Base-by-base conservation (phyloP, 2,329 filamentous ascomycete genomes). In the Sarocladium brachiariae region DNA sequence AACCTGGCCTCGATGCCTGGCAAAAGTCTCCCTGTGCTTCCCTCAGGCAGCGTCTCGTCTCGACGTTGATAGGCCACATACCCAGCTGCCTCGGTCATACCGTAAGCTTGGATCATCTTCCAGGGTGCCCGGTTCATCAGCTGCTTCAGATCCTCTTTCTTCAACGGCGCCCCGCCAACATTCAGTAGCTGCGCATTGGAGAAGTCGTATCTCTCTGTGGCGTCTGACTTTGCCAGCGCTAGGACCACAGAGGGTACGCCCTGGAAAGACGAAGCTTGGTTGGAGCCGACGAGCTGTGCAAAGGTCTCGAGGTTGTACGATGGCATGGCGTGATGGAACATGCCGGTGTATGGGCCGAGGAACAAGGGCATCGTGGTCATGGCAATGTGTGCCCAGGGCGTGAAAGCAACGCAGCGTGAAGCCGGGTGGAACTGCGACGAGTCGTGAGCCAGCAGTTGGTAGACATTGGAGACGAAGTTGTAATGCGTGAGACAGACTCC, bases 401-500 rank as follows among this genome's bases (percentile, higher is more conserved):
- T 73, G 56, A 69, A 72, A 19, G 68, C 64, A 1, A 73, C 68
- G 0, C 63, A 68, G 10, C 64, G 58, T 2, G 58, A 63, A 4
- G 53, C 61, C 1, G 65, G 57, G 48, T 65, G 56, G 54, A 70
- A 70, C 35, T 67, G 64, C 7, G 56, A 54, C 6, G 56, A 56
- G 50, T 71, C 69, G 30, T 69, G 65, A 0, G 61, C 55, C 9
- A 67, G 55, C n/a, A 71, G 67, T 35, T 72, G 69, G 19, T 55
- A 43, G 2, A 61, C 77, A 61, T 91, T 91, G 54, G 86, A 75
- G 35, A 89, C 77, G 60, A 88, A 88, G 57, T 87, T 85, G 52
- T 72, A 70, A 65, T 93, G 88, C 16, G 81, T 81, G 55, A 92
- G 84, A 65, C 85, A 80, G 10, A 93, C 88, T 13, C 88, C 89